These are phyloP conservation scores for Pseudopithomyces maydicus DNA, from an alignment of 2,329 filamentous ascomycete species.

Conservation along the genomic window DNA sequence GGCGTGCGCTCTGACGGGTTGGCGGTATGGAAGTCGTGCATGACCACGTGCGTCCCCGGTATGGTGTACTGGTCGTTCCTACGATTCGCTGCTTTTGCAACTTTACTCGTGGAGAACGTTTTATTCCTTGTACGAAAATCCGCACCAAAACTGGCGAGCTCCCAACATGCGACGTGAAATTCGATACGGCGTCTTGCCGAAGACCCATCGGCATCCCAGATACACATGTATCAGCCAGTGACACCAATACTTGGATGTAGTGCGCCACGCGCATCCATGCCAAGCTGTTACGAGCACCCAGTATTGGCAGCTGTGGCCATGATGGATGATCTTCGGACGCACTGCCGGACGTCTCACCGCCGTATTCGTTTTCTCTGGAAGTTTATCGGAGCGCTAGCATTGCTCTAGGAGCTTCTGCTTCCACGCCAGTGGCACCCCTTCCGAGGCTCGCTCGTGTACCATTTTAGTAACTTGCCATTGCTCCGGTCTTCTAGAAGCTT, in stretches of 20 bases:
- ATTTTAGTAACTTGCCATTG: background rate
- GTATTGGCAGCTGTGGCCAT: background rate
- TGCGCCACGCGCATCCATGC: too few species aligned
- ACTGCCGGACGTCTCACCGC: background rate
- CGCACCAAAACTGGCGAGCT: too few species aligned
- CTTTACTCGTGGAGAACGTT: too few species aligned
- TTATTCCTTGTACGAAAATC: too few species aligned
- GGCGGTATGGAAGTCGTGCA: conserved; percentile 3
- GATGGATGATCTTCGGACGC: background rate
- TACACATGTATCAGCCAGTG: too few species aligned
- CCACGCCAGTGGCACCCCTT: background rate
- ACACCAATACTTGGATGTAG: too few species aligned
- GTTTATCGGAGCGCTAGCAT: background rate
- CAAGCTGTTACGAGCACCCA: too few species aligned
- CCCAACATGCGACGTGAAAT: too few species aligned
- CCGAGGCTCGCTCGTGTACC: background rate
- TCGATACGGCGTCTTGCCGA: too few species aligned
- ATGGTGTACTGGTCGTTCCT: background rate
- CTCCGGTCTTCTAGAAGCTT: background rate
- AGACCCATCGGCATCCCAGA: too few species aligned
- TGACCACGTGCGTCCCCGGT: conserved; percentile 12
- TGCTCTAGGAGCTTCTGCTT: background rate
- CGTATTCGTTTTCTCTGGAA: background rate
- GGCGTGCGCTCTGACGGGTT: background rate
- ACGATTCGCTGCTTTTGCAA: too few species aligned